phyloP scores from a whole-genome alignment of 2,329 filamentous ascomycete genomes.

The Fusarium devonianum region DNA sequence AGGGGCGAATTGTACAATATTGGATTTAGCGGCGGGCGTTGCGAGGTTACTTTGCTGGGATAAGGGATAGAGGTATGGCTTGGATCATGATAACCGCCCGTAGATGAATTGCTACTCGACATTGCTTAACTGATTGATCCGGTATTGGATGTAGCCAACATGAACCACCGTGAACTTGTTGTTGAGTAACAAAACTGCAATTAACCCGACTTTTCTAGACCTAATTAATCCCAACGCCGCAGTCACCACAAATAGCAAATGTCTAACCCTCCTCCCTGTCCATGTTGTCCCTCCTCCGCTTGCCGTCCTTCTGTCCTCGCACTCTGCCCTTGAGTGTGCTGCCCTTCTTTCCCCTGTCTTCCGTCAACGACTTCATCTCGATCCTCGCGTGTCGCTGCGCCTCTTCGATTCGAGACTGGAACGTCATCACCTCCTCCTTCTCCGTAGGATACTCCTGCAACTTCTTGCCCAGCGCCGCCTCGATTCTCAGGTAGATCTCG shows the following conservation, averaged over 20 bases:
- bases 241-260: slow-evolving; percentile 6
- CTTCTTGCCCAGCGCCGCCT: slow-evolving; percentile 81
- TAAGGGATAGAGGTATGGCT: slow-evolving; percentile 2
- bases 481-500: slow-evolving; percentile 81
- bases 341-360: slow-evolving; percentile 68
- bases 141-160: too few species aligned
- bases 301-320: slow-evolving; percentile 53
- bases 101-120: too few species aligned
- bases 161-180: too few species aligned
- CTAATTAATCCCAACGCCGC: slow-evolving; percentile 23
- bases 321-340: slow-evolving; percentile 47
- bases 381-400: slow-evolving; percentile 80
- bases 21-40: slow-evolving; percentile 24
- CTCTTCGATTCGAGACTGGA: slow-evolving; percentile 79
- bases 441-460: slow-evolving; percentile 72
- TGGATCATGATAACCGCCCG: neutral
- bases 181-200: too few species aligned
- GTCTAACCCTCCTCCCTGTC: slow-evolving; percentile 74
- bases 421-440: slow-evolving; percentile 86
- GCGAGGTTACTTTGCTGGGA: neutral
- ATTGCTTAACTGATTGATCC: too few species aligned
- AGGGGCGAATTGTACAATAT: slow-evolving; percentile 2
- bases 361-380: slow-evolving; percentile 82
- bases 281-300: slow-evolving; percentile 66
- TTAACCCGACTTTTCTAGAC: neutral